Base-by-base conservation (phyloP, 2,329 filamentous ascomycete genomes). In the Neobulgaria alba region DNA sequence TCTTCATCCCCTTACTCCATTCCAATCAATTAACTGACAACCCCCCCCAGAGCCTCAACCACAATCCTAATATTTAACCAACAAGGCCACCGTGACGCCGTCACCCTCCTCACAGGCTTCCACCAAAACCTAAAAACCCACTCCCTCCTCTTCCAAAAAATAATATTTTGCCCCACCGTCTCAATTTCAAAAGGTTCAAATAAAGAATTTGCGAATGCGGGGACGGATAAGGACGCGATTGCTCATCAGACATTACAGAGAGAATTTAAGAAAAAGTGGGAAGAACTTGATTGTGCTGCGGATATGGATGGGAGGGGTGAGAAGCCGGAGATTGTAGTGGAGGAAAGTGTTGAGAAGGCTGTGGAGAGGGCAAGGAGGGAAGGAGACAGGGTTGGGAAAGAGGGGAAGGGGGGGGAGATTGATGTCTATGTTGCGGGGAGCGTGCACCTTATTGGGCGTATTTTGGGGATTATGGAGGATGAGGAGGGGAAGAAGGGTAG, bases 1-100 rank as follows among this genome's bases (percentile, higher is more conserved):
- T n/a, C n/a, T n/a, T n/a, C n/a, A n/a, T n/a, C n/a, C n/a, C n/a
- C n/a, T 16, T 10, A 3, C 3, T 33, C 10, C 31, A 10, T 12
- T 10, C 15, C 3, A 16, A 5, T 16, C 3, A n/a, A 26, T 29
- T 16, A 14, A 33, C 12, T 29, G 3, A 36, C 14, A 34, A n/a
- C 5, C 5, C 29, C n/a, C n/a, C n/a, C n/a, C n/a, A n/a, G n/a
- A 33, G 17, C 30, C 53, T 3, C 68, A 64, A 0, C 63, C 63
- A 1, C 67, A 68, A 34, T 72, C 30, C 67, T 98, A 36, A 81
- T 96, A 40, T 98, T 96, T 72, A 96, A 95, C 62, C 92, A 96
- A 62, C 77, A 80, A 57, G 75, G 56, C 66, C 72, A 26, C 17
- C 48, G 51, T 2, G 55, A 58, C 38, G 45, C 56, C 2, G 60